phyloP scores from a whole-genome alignment of 1,139 yeast genomes.

The Candida neerlandica region DNA sequence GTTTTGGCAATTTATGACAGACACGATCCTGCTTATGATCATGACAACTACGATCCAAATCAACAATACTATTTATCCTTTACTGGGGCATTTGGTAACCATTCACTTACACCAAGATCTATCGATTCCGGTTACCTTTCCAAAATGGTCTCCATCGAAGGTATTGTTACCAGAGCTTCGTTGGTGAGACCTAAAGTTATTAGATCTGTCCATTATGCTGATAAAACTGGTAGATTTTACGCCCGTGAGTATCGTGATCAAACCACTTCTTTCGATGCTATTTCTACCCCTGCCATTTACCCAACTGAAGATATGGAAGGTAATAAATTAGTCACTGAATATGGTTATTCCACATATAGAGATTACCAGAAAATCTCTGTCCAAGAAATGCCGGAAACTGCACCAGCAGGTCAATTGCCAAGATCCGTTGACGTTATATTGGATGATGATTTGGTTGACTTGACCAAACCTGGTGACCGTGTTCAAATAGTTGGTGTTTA shows the following conservation, averaged over 20 bases:
- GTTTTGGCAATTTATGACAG: conserved; percentile 70
- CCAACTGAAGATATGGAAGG: conserved; percentile 95
- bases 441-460: conserved; percentile 93
- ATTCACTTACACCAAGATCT: conserved; percentile 85
- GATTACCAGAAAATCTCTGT: conserved; percentile 94
- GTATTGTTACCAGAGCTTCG: conserved; percentile 93
- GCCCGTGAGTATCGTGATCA: conserved; percentile 93
- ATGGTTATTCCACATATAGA: conserved; percentile 88
- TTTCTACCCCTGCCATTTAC: conserved; percentile 82
- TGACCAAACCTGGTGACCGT: conserved; percentile 94
- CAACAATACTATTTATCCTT: conserved; percentile 78
- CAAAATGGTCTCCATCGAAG: conserved; percentile 85
- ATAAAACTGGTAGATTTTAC: conserved; percentile 78
- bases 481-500: conserved; percentile 93
- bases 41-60: conserved; percentile 53
- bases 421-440: conserved; percentile 86
- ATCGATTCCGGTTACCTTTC: conserved; percentile 77
- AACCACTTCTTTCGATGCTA: conserved; percentile 86
- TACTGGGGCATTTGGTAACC: conserved; percentile 90
- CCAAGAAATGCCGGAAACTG: conserved; percentile 98
- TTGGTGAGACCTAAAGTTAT: conserved; percentile 90
- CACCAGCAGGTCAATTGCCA: conserved; percentile 98
- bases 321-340: conserved; percentile 83
- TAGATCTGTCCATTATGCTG: conserved; percentile 93
- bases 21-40: conserved; percentile 45